These are phyloP conservation scores for Agaricales sp. DNA, from an alignment of 1,284 basidiomycete genomes.

Conservation along the genomic window DNA sequence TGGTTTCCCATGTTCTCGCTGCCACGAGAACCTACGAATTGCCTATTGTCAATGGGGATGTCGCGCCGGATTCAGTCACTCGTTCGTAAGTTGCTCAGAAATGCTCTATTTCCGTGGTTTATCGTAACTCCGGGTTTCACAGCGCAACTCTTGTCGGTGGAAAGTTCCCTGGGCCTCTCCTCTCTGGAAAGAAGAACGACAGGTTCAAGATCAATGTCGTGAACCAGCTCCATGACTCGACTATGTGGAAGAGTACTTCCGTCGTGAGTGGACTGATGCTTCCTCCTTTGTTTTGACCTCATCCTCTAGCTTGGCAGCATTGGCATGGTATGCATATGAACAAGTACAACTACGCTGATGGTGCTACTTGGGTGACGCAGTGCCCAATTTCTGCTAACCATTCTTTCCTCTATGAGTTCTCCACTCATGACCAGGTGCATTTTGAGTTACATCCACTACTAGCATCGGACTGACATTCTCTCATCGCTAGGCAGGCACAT, in stretches of 20 bases:
- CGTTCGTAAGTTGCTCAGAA: background rate
- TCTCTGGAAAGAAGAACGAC: constrained; percentile 13
- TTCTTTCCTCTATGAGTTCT: constrained; percentile 24
- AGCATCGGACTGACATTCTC: background rate
- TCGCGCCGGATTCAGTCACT: background rate
- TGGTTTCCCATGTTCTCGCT: too few species aligned
- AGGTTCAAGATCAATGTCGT: constrained; percentile 19
- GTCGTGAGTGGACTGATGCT: constrained; percentile 11
- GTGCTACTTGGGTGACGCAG: constrained; percentile 27
- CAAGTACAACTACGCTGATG: constrained; percentile 28
- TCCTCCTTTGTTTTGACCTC: background rate
- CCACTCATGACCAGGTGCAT: constrained; percentile 21
- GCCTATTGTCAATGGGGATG: background rate
- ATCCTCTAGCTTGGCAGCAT: constrained; percentile 26
- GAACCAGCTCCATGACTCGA: constrained; percentile 15
- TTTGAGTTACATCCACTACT: too few species aligned
- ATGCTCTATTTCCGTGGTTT: too few species aligned
- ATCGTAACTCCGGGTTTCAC: background rate
- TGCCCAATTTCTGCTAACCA: constrained; percentile 29
- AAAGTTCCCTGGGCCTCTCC: constrained; percentile 7
- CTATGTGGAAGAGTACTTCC: constrained; percentile 19
- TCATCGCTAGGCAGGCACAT: constrained; percentile 17
- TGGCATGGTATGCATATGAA: constrained; percentile 39
- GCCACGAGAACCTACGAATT: background rate
- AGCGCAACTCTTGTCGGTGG: constrained; percentile 5